Evolutionary conservation across 257 asterid genomes (phyloP).

Genomic region (Rehmannia glutinosa): DNA sequence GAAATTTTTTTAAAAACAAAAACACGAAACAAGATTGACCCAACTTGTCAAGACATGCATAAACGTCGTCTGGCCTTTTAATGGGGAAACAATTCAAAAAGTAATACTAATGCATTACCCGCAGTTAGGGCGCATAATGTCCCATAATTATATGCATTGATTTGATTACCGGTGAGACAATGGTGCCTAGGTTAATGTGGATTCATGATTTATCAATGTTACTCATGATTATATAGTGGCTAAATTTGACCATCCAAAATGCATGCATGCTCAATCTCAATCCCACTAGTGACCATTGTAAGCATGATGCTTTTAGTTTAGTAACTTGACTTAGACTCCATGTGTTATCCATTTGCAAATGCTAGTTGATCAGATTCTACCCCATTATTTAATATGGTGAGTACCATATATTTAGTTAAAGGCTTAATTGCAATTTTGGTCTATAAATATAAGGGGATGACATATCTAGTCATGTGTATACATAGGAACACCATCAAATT

Average conservation of each 20-base stretch:
- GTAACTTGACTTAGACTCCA: no score
- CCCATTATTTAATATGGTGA: no score
- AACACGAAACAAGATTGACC: background rate
- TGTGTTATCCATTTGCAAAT: no score
- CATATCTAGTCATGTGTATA: no score
- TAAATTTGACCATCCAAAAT: conserved; percentile 31
- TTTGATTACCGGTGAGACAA: conserved; percentile 7
- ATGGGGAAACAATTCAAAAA: conserved; percentile 1
- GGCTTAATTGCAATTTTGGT: no score
- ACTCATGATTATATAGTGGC: conserved; percentile 33
- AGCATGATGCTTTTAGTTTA: background rate
- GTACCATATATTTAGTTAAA: no score
- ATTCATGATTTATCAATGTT: conserved; percentile 22
- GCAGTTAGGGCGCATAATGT: conserved; percentile 27
- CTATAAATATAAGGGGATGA: no score
- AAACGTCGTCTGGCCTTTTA: background rate
- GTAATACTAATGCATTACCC: conserved; percentile 11
- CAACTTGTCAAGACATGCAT: background rate
- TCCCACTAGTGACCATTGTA: background rate
- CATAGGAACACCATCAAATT: no score
- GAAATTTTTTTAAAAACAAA: no score
- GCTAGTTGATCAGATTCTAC: no score
- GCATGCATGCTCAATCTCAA: conserved; percentile 6
- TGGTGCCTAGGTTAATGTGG: conserved; percentile 19
- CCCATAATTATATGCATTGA: conserved; percentile 2